Evolutionary conservation across 352 stramenopile species (phyloP).

Genomic region (Globisporangium iwayamae): DNA sequence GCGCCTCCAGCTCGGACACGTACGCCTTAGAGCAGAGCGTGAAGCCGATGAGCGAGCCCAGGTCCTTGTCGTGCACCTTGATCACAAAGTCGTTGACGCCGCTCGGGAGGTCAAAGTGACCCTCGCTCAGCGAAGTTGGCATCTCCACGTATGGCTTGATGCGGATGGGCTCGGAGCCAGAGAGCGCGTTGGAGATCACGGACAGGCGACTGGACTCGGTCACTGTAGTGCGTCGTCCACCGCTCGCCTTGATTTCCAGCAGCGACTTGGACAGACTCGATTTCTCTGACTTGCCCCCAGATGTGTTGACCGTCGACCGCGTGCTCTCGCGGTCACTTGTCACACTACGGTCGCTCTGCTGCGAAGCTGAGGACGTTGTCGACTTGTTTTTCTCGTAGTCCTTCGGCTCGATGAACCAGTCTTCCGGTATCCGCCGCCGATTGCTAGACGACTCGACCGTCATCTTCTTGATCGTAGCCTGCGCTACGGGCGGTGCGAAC

Average conservation of each 20-base stretch:
- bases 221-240: constrained; percentile 28
- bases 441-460: constrained; percentile 59
- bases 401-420: constrained; percentile 67
- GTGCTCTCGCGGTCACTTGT: constrained; percentile 34
- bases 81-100: constrained; percentile 77
- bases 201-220: constrained; percentile 36
- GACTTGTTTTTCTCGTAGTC: constrained; percentile 24
- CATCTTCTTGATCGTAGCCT: constrained; percentile 79
- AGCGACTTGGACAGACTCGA: constrained; percentile 43
- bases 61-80: constrained; percentile 78
- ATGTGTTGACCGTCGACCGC: constrained; percentile 26
- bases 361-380: constrained; percentile 2
- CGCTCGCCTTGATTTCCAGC: constrained; percentile 36
- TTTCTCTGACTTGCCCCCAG: constrained; percentile 23
- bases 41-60: constrained; percentile 80
- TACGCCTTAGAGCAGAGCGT: constrained; percentile 74
- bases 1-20: constrained; percentile 58
- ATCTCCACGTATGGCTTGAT: constrained; percentile 54
- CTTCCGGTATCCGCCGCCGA: constrained; percentile 56
- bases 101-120: constrained; percentile 67
- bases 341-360: background rate
- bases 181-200: constrained; percentile 23
- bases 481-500: constrained; percentile 51
- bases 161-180: constrained; percentile 35
- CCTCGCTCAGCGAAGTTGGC: constrained; percentile 42